Conservation (phyloP, 495 filamentous ascomycete species). For the Delitschia confertaspora region DNA sequence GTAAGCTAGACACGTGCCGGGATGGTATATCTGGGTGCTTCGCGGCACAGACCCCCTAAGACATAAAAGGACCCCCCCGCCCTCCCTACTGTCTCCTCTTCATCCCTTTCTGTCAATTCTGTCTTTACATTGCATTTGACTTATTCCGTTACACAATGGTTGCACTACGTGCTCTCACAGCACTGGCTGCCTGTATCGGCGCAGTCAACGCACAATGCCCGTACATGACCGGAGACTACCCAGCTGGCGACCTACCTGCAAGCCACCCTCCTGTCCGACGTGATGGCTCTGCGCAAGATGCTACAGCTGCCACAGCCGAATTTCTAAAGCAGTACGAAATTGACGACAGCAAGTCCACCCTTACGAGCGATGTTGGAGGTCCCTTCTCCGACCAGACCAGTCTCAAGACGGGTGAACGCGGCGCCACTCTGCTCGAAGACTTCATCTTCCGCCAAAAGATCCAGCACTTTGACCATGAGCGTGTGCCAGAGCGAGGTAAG, state of each 20-base stretch:
- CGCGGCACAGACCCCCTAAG: too few species aligned
- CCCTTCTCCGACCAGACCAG: constrained; percentile 63
- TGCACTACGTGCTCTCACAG: constrained; percentile 1
- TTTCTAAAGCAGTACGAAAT: constrained; percentile 49
- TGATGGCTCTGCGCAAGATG: constrained; percentile 1
- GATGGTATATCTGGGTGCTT: too few species aligned
- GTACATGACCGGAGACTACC: constrained; percentile 20
- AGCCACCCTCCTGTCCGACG: constrained; percentile 15
- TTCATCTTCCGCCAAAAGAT: constrained; percentile 80
- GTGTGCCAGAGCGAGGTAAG: constrained; percentile 32
- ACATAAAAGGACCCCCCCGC: too few species aligned
- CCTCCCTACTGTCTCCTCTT: too few species aligned
- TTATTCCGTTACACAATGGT: constrained; percentile 4
- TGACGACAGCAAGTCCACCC: constrained; percentile 51
- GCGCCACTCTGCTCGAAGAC: constrained; percentile 68
- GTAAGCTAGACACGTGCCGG: too few species aligned
- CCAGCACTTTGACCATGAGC: constrained; percentile 72
- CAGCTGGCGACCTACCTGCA: constrained; percentile 13
- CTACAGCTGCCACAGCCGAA: constrained; percentile 23
- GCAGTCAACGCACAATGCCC: constrained; percentile 20
- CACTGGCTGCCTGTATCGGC: constrained; percentile 1
- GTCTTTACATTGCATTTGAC: neutral
- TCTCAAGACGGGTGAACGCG: constrained; percentile 62
- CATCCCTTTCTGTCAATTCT: neutral
- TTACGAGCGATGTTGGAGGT: constrained; percentile 68